Conservation (phyloP, 2,329 filamentous ascomycete species). For the Fulvia fulva region DNA sequence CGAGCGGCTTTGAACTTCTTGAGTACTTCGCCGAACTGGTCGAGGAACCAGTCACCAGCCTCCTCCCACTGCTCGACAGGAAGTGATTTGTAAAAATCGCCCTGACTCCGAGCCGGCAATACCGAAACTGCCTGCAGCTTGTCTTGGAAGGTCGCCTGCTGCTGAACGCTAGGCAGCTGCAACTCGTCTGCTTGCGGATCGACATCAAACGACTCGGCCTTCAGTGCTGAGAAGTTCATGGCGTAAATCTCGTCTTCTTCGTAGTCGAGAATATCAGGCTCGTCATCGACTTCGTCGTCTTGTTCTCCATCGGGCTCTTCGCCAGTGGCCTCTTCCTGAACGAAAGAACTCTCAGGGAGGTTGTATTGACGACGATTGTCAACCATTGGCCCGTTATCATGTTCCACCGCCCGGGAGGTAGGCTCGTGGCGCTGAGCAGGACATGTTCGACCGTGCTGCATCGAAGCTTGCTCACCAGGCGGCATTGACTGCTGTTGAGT, state of each 20-base stretch:
- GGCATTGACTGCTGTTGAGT: background rate
- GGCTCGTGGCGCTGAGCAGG: background rate
- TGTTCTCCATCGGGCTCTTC: background rate
- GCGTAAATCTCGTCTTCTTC: conserved; percentile 21
- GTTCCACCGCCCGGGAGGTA: background rate
- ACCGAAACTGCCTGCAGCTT: conserved; percentile 18
- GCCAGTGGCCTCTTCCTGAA: background rate
- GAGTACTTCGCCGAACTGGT: conserved; percentile 51
- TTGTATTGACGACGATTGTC: background rate
- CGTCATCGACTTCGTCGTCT: conserved; percentile 1
- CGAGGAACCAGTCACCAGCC: conserved; percentile 58
- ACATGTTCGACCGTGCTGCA: background rate
- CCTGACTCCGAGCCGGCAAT: conserved; percentile 36
- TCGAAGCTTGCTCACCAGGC: background rate
- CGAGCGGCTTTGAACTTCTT: conserved; percentile 50
- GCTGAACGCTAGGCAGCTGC: conserved; percentile 5
- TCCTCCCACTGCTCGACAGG: conserved; percentile 57
- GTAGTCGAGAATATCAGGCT: conserved; percentile 26
- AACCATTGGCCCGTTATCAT: background rate
- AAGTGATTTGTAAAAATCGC: conserved; percentile 50
- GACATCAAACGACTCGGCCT: conserved; percentile 27
- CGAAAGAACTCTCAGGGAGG: background rate
- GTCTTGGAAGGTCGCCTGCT: conserved; percentile 18
- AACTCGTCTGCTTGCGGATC: conserved; percentile 21
- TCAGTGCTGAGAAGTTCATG: conserved; percentile 29